Base-by-base conservation (phyloP, 805 yeast genomes). In the Saccharomycopsis fodiens region DNA sequence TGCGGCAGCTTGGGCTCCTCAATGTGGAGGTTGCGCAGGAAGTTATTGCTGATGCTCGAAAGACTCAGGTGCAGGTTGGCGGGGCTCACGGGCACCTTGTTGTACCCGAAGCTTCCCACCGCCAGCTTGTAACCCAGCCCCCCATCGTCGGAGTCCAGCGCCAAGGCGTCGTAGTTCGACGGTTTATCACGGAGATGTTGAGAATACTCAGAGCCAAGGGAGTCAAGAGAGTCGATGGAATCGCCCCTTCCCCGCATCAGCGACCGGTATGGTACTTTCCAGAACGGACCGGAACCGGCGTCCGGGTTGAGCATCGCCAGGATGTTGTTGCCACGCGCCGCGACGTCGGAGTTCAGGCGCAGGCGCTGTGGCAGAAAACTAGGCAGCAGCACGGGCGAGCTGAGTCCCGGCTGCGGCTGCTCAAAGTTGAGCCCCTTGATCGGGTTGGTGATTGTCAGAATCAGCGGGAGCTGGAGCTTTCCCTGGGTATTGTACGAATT, bases 181-280 rank as follows among this genome's bases (percentile, higher is more conserved):
- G 12, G 19, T 32, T 17, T 13, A 13, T 42, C 16, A 19, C 23
- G 10, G n/a, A 4, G 12, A 5, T 15, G 31, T 27, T 27, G 31
- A 15, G 65, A 19, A 45, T 67, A 52, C 48, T 64, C 64, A 31
- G 72, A 67, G 29, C 72, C 66, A 13, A 70, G 67, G 0, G 79
- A 73, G 35, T 72, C 63, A 3, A 73, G 56, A 2, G 79, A 73
- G 49, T 74, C 80, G 3, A 72, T 59, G 1, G 79, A 74, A 3
- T 68, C 66, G 41, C 77, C 58, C 38, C 75, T 56, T 23, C 64
- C 57, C 47, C 41, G 54, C 23, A 53, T 45, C 0, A 80, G 79
- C 71, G 74, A 70, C 50, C 74, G 78, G 55, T 73, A 74, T 4
- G 82, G 82, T 3, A 75, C 82, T 54, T 74, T 77, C 82, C 82